phyloP scores from a whole-genome alignment of 306 rosid species.

The Canavalia gladiata region DNA sequence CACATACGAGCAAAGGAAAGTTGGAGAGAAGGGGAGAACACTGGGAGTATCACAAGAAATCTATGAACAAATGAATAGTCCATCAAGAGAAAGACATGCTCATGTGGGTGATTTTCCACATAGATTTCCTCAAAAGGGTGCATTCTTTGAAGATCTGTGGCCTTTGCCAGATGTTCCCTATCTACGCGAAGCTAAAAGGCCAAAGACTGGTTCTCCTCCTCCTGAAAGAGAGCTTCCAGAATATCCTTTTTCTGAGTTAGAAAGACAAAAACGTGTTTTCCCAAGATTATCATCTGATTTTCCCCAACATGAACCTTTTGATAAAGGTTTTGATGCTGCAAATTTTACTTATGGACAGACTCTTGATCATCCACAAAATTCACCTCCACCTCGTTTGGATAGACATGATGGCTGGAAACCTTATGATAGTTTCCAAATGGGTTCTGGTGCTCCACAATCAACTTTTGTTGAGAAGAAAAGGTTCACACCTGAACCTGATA shows the following conservation, averaged over 20 bases:
- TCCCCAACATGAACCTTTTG: constrained; percentile 58
- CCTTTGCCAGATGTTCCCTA: constrained; percentile 68
- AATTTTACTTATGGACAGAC: constrained; percentile 63
- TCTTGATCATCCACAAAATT: constrained; percentile 61
- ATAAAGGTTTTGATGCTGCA: constrained; percentile 66
- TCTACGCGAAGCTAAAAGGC: constrained; percentile 70
- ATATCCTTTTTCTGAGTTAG: constrained; percentile 69
- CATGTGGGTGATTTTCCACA: constrained; percentile 61
- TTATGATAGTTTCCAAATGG: constrained; percentile 64
- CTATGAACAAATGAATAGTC: constrained; percentile 64
- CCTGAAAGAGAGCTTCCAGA: constrained; percentile 86
- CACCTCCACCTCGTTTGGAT: constrained; percentile 58
- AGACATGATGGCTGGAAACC: constrained; percentile 76
- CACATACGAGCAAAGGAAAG: constrained; percentile 65
- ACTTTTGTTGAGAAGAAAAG: constrained; percentile 66
- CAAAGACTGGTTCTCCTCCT: constrained; percentile 66
- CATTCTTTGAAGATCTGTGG: constrained; percentile 69
- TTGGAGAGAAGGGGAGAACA: constrained; percentile 68
- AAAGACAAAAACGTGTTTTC: constrained; percentile 67
- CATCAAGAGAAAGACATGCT: constrained; percentile 68
- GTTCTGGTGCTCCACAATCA: constrained; percentile 60
- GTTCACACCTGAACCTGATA: constrained; percentile 74
- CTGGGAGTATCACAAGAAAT: constrained; percentile 62
- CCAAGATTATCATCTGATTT: constrained; percentile 62
- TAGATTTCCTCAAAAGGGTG: constrained; percentile 61